phyloP scores from a whole-genome alignment of 805 yeast species.

The Nakazawaea peltata region DNA sequence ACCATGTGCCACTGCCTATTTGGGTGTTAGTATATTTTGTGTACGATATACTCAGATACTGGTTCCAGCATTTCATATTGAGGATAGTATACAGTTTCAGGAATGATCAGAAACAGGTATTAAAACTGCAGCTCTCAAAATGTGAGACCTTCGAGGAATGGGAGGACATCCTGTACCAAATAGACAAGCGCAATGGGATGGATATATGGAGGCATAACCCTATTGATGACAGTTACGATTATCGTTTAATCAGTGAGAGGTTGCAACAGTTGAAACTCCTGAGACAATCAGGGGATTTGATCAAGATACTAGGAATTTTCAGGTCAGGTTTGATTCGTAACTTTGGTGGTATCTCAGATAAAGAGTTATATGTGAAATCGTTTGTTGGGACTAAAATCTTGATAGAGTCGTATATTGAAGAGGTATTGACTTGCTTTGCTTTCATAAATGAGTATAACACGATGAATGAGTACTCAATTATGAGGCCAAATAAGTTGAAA shows the following conservation, averaged over 20 bases:
- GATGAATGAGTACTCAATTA: conserved; percentile 23
- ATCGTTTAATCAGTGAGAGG: conserved; percentile 70
- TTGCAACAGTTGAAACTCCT: conserved; percentile 56
- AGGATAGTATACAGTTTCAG: no score
- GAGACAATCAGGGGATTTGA: conserved; percentile 48
- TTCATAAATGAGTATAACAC: conserved; percentile 40
- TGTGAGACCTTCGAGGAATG: conserved; percentile 65
- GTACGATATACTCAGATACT: conserved; percentile 36
- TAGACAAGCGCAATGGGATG: conserved; percentile 45
- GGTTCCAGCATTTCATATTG: conserved; percentile 32
- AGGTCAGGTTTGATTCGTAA: conserved; percentile 82
- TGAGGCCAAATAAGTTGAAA: conserved; percentile 48
- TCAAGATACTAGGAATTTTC: conserved; percentile 53
- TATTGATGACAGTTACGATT: conserved; percentile 75
- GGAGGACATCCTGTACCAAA: conserved; percentile 42
- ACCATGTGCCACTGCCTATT: conserved; percentile 18
- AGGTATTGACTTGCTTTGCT: conserved; percentile 61
- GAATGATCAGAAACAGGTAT: conserved; percentile 34
- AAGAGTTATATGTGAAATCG: conserved; percentile 69
- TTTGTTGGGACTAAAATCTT: conserved; percentile 83
- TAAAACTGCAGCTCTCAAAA: conserved; percentile 37
- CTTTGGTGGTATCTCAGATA: conserved; percentile 84
- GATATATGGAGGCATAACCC: conserved; percentile 78
- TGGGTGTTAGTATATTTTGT: conserved; percentile 25
- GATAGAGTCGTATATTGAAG: conserved; percentile 80